These are phyloP conservation scores for Trichoderma sp. DNA, from an alignment of 2,329 filamentous ascomycete species.

Conservation along the genomic window DNA sequence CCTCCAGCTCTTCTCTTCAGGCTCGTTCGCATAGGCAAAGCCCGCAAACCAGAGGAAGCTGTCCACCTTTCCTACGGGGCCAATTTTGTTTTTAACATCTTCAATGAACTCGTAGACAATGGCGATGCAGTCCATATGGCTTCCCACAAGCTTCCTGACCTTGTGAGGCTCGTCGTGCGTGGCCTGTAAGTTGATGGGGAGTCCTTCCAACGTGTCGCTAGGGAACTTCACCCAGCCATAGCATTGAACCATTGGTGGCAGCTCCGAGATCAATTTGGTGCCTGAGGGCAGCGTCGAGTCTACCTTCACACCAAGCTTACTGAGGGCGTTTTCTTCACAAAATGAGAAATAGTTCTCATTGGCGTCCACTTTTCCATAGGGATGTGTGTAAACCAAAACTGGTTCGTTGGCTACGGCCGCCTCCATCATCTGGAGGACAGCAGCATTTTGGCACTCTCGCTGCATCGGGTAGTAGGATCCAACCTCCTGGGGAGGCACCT, in stretches of 20 bases:
- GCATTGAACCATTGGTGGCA: conserved; percentile 5
- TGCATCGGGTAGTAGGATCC: conserved; percentile 17
- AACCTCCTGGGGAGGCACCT: neutral
- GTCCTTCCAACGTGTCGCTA: neutral
- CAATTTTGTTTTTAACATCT: neutral
- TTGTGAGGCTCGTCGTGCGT: neutral
- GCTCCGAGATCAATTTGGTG: neutral
- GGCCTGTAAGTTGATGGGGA: neutral
- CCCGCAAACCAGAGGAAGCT: conserved; percentile 15
- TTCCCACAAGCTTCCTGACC: neutral
- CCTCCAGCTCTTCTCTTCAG: conserved; percentile 2
- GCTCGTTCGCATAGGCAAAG: neutral
- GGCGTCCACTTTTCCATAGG: neutral
- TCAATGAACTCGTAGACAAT: conserved; percentile 18
- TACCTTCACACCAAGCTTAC: no score
- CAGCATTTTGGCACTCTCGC: conserved; percentile 20
- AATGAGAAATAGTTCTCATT: neutral
- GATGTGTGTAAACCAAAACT: conserved; percentile 6
- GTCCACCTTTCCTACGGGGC: neutral
- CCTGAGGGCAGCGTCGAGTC: neutral
- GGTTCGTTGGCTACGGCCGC: neutral
- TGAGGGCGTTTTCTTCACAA: neutral
- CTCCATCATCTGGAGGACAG: conserved; percentile 19
- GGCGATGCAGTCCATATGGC: neutral
- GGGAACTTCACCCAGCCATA: conserved; percentile 18